Base-by-base conservation (phyloP, 495 filamentous ascomycete species). In the Tuber microsphaerosporum region DNA sequence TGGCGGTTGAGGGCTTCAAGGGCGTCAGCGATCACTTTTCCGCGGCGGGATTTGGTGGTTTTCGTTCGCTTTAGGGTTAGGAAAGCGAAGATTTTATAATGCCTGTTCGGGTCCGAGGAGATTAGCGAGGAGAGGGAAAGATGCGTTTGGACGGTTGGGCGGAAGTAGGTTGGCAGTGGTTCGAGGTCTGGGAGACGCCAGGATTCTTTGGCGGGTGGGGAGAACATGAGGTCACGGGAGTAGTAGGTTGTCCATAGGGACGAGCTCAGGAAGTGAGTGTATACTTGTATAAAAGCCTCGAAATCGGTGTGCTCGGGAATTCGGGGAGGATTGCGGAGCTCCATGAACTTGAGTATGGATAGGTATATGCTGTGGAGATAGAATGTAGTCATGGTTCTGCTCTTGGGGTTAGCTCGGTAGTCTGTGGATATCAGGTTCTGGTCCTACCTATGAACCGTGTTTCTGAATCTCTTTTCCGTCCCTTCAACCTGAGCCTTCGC, bases 341-440 rank as follows among this genome's bases (percentile, higher is more conserved):
- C 70, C 70, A 78, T 78, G 43, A 78, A 79, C 20, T 56, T 14
- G 3, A 79, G 75, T 17, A 78, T 51, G 37, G 77, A 72, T 17
- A 46, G 72, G 37, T 78, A 73, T 41, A 79, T 74, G 17, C 69
- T 78, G 45, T 79, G 77, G 20, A 79, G 77, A 34, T 79, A 79
- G 37, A 79, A 79, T 8, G 75, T 78, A 3, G 77, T 79, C 77
- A 79, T 79, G 5, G 77, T 79, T 48, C 77, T 79, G 31, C 69
- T 45, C 5, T 39, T 31, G 42, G 12, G 45, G 41, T 79, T 65
- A 74, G 37, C 73, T 43, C 12, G 17, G 44, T 3, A 12, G 37
- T 12, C 20, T 48, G 31, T 20, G 37, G 37, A 69, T 26, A 26
- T n/a, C 20, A 9, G 19, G 41, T 37, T 31, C 1, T 22, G 71